Evolutionary conservation across 768 basidiomycete genomes (phyloP), one percentile per base, ranked within the genome.

Genomic region (Lactifluus rugatus): DNA sequence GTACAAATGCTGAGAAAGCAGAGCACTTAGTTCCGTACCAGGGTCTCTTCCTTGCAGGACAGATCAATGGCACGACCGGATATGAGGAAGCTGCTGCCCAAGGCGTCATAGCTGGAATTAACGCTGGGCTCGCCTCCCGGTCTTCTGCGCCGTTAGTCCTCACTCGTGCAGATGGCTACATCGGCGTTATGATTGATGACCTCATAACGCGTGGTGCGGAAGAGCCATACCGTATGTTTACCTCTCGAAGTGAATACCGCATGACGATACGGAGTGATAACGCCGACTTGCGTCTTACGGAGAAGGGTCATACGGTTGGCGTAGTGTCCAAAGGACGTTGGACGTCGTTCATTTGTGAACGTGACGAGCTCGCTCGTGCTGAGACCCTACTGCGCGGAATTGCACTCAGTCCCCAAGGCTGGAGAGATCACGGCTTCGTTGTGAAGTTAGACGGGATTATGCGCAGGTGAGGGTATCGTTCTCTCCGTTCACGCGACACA

Each of bases 151-250:
- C 86, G 0, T 68, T 95, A 17, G 65, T 83, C 2, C 68, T 94
- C 34, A 82, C 84, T 11, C 81, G 93, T n/a, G 89, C 90, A 5
- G 89, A 95, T 64, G 88, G 87, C 6, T 93, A 84, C 67, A 76
- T 84, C 7, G 93, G 93, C 1, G 93, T 95, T 7, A 88, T 94
- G 85, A 85, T 95, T 25, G 93, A 95, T 68, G 93, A 95, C 67
- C 76, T 95, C 21, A 84, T 89, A 23, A 81, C 85, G 44, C 92
- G 91, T 66, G 93, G 93, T 2, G 85, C 88, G 2, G 89, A 93
- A 66, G 93, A 95, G 67, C 93, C 92, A 49, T 95, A 94, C 64
- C 87, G 92, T 26, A 93, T 94, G 89, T 94, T 95, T 70, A 94
- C 93, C 0, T 87, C 88, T 16, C 78, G 93, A 37, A 90, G 88